Conservation (phyloP, 495 filamentous ascomycete species). For the Diplogelasinospora grovesii region DNA sequence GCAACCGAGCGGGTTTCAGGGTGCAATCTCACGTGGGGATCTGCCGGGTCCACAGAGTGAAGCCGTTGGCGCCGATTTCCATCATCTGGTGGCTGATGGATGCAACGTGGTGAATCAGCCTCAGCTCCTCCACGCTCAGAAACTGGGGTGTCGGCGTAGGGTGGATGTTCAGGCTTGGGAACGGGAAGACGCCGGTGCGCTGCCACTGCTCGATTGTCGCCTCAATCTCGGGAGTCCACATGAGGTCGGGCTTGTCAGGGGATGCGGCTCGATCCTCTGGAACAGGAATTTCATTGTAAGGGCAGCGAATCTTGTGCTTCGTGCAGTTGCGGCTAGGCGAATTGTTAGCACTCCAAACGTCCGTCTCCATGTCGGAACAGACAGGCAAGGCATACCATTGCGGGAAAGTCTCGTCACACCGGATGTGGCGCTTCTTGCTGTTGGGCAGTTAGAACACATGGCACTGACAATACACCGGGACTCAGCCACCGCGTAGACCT, state of each 20-base stretch:
- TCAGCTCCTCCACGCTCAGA: constrained; percentile 68
- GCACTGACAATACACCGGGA: not conserved
- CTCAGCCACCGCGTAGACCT: constrained; percentile 13
- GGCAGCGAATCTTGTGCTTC: constrained; percentile 96
- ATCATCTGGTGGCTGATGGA: constrained; percentile 78
- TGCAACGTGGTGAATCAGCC: constrained; percentile 86
- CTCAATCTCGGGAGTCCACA: constrained; percentile 79
- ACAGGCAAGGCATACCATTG: constrained; percentile 66
- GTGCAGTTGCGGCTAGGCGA: constrained; percentile 82
- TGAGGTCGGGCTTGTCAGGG: constrained; percentile 67
- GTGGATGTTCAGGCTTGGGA: constrained; percentile 70
- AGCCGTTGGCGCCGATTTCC: constrained; percentile 65
- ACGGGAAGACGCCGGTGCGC: constrained; percentile 77
- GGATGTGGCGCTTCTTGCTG: constrained; percentile 87
- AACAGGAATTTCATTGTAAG: constrained; percentile 78
- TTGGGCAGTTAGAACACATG: constrained; percentile 15
- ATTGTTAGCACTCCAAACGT: constrained; percentile 29
- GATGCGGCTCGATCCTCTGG: constrained; percentile 58
- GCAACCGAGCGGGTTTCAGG: not conserved
- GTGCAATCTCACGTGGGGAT: constrained; percentile 70
- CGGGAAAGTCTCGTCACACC: constrained; percentile 94
- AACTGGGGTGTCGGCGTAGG: constrained; percentile 56
- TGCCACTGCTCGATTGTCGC: constrained; percentile 76
- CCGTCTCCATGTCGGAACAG: no score
- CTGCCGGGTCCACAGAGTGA: constrained; percentile 86